Evolutionary conservation across 805 yeast species (phyloP).

Genomic region (Schwanniomyces sp.): DNA sequence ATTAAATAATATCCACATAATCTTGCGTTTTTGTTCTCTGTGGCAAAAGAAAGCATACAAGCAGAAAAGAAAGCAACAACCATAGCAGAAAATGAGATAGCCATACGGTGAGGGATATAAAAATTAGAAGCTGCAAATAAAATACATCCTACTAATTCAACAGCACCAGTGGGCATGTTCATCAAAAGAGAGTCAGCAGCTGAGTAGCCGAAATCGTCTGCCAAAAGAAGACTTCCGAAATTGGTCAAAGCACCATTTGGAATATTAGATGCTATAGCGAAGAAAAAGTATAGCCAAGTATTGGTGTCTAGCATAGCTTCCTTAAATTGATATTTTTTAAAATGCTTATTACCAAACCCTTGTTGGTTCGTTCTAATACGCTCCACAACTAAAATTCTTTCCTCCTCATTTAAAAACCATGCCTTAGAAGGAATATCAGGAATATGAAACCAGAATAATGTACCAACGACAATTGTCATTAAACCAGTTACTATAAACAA

Average conservation of each 20-base stretch:
- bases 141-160: slow-evolving; percentile 28
- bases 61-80: not conserved
- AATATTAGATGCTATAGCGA: slow-evolving; percentile 22
- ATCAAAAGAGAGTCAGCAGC: slow-evolving; percentile 24
- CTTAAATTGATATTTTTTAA: slow-evolving; percentile 35
- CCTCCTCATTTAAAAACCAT: slow-evolving; percentile 37
- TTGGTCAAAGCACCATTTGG: slow-evolving; percentile 40
- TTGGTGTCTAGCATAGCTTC: slow-evolving; percentile 36
- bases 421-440: slow-evolving; percentile 35
- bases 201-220: slow-evolving; percentile 14
- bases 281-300: slow-evolving; percentile 34
- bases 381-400: slow-evolving; percentile 31
- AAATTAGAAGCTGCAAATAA: slow-evolving; percentile 26
- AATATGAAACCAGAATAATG: slow-evolving; percentile 46
- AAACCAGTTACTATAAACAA: slow-evolving; percentile 61
- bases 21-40: slow-evolving; percentile 29
- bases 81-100: slow-evolving; percentile 19
- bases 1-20: slow-evolving; percentile 40
- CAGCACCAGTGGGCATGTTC: slow-evolving; percentile 37
- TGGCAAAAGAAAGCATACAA: slow-evolving; percentile 46
- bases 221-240: slow-evolving; percentile 30
- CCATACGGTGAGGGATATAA: slow-evolving; percentile 22
- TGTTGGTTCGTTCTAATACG: slow-evolving; percentile 33
- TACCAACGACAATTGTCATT: slow-evolving; percentile 53
- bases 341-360: slow-evolving; percentile 42